Conservation (phyloP, 1,139 yeast species). For the Petasospora rhodanensis region DNA sequence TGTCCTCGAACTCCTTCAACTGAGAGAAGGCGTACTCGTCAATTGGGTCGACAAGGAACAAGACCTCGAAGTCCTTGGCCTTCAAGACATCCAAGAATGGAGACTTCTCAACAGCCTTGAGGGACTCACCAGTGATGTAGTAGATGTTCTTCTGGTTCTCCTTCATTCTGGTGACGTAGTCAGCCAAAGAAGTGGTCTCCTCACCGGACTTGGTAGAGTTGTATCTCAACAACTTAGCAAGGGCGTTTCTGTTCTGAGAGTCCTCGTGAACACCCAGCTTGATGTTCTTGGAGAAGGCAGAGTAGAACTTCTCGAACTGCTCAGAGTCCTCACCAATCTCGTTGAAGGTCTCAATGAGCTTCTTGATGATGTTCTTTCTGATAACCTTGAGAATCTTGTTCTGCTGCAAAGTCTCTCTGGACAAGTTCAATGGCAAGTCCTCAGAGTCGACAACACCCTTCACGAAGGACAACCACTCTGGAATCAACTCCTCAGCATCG, state of each 20-base stretch:
- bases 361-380: conserved; percentile 98
- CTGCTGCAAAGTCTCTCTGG: conserved; percentile 99
- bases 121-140: conserved; percentile 98
- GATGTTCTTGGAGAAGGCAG: conserved; percentile 97
- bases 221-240: conserved; percentile 95
- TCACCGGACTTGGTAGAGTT: conserved; percentile 94
- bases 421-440: conserved; percentile 98
- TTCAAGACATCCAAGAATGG: conserved; percentile 99
- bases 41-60: conserved; percentile 97
- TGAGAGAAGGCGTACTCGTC: conserved; percentile 99
- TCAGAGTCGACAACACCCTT: conserved; percentile 99
- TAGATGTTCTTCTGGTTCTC: conserved; percentile 99
- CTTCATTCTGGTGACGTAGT: conserved; percentile 99
- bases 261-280: conserved; percentile 99
- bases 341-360: conserved; percentile 96
- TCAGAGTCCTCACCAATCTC: conserved; percentile 99
- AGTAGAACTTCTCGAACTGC: conserved; percentile 97
- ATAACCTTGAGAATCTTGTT: conserved; percentile 99
- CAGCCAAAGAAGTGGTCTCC: conserved; percentile 91
- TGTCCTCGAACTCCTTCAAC: conserved; percentile 98
- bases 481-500: conserved; percentile 98
- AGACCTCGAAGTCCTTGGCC: conserved; percentile 97
- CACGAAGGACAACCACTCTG: conserved; percentile 97
- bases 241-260: conserved; percentile 91
- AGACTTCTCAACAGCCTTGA: conserved; percentile 97